Evolutionary conservation across 768 basidiomycete species (phyloP).

Genomic region (Agrocybe pediades): DNA sequence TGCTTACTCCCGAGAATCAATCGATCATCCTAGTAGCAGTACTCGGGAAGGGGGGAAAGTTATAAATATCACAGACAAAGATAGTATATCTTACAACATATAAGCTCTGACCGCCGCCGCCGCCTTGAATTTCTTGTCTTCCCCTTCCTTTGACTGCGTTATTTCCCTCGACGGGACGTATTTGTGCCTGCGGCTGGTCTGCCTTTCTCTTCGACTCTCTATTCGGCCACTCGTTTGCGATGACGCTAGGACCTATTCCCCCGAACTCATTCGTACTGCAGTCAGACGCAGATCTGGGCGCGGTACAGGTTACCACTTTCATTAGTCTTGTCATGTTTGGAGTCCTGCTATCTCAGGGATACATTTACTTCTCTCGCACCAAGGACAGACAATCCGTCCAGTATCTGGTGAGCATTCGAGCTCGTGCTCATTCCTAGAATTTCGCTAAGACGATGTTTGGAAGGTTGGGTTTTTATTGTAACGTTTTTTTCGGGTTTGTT

Average conservation of each 20-base stretch:
- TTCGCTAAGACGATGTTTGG: no score
- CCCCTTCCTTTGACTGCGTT: neutral
- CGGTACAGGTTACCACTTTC: slow-evolving; percentile 13
- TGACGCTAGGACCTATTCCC: neutral
- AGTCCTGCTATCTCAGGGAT: slow-evolving; percentile 10
- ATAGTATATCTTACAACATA: no score
- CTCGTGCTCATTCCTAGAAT: neutral
- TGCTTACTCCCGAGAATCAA: no score
- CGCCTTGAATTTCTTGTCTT: no score
- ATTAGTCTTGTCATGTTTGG: slow-evolving; percentile 11
- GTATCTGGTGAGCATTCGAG: slow-evolving; percentile 2
- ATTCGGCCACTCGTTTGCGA: neutral
- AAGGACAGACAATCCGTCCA: slow-evolving; percentile 4
- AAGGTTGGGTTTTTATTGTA: slow-evolving; percentile 5
- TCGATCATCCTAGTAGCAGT: no score
- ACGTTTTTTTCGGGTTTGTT: neutral
- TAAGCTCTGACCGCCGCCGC: no score
- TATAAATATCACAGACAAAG: no score
- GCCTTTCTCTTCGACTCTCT: no score
- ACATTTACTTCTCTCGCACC: slow-evolving; percentile 8
- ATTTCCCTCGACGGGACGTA: no score
- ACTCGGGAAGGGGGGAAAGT: no score
- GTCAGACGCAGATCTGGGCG: slow-evolving; percentile 12
- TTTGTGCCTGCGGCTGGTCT: neutral
- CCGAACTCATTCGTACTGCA: slow-evolving; percentile 6